Evolutionary conservation across 805 yeast species (phyloP).

Genomic region (Saccharomycopsis vini): DNA sequence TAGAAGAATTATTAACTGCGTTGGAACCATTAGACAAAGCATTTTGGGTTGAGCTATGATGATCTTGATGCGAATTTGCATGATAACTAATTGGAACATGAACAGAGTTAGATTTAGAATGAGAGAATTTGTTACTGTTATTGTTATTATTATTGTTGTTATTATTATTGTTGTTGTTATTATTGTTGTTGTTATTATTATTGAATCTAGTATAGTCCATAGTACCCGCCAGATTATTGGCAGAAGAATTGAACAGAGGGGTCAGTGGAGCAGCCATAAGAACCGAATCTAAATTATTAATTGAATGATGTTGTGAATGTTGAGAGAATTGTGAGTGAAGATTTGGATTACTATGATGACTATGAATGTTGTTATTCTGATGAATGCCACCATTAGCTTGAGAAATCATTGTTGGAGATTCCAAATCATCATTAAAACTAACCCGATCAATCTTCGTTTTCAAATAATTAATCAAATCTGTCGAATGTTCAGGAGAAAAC

Average conservation of each 20-base stretch:
- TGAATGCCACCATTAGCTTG: not conserved
- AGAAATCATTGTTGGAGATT: slow-evolving; percentile 12
- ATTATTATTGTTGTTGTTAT: not conserved
- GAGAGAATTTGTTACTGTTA: not conserved
- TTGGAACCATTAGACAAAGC: not conserved
- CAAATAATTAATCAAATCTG: slow-evolving; percentile 16
- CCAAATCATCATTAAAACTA: slow-evolving; percentile 18
- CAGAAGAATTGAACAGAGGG: not conserved
- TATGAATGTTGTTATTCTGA: not conserved
- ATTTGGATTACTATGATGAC: not conserved
- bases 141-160: not conserved
- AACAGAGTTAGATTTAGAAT: slow-evolving; percentile 8
- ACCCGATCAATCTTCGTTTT: slow-evolving; percentile 17
- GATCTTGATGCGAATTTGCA: no score
- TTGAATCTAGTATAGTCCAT: no score
- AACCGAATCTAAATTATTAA: slow-evolving; percentile 9
- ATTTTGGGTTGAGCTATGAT: no score
- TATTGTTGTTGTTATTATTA: not conserved
- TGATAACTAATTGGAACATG: slow-evolving; percentile 3
- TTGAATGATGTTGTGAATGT: slow-evolving; percentile 4
- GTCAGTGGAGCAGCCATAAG: slow-evolving; percentile 1
- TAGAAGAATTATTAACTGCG: not conserved
- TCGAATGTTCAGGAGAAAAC: slow-evolving; percentile 15
- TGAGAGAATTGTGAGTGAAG: not conserved
- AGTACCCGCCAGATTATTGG: no score